phyloP scores from a whole-genome alignment of 331 rosid species.

The Quercus phellos region DNA sequence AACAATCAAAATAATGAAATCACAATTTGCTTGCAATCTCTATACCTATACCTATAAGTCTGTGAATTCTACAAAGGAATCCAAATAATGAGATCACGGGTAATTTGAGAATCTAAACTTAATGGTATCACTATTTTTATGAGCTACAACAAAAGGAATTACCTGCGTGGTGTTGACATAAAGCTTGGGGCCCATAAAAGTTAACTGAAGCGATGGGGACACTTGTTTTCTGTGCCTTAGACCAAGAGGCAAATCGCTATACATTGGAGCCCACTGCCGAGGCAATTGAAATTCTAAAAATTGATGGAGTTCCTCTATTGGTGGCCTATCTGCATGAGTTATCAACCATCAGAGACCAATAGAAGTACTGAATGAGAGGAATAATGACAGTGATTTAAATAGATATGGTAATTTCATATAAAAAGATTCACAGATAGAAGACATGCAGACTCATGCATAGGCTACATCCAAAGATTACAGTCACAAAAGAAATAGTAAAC shows the following conservation, averaged over 20 bases:
- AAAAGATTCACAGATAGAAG: background rate
- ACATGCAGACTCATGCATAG: background rate
- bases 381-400: background rate
- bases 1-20: no score
- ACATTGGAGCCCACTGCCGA: conserved; percentile 88
- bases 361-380: background rate
- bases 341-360: conserved; percentile 1
- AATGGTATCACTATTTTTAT: background rate
- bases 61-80: background rate
- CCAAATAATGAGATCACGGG: background rate
- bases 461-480: background rate
- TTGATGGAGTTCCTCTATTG: conserved; percentile 73
- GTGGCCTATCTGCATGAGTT: conserved; percentile 76
- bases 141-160: conserved; percentile 8
- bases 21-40: no score
- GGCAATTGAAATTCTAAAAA: conserved; percentile 88
- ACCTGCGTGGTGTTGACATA: conserved; percentile 79
- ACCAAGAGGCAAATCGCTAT: conserved; percentile 62
- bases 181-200: conserved; percentile 82
- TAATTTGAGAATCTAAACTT: background rate
- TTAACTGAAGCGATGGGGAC: conserved; percentile 59
- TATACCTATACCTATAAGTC: no score
- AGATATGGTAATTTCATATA: background rate
- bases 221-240: conserved; percentile 36
- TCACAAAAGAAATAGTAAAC: background rate